Percentiles rank a stretch among this genome's conserved stretches.
Evolutionary conservation across 495 filamentous ascomycete genomes (phyloP).

Genomic region (Podospora pseudoanserina): DNA sequence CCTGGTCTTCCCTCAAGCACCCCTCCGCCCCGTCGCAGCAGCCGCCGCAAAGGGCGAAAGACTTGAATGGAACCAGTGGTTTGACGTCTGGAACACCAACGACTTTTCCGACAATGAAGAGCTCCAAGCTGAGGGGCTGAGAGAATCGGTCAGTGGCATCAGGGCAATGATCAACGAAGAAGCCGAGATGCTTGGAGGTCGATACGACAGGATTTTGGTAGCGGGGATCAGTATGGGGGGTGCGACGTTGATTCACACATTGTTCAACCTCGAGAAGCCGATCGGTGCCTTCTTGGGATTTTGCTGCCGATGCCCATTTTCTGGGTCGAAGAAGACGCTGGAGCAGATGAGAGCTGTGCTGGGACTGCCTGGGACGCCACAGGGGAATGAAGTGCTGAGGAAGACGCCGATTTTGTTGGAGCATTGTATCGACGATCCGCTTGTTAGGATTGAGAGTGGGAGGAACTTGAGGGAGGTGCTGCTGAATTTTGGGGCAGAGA

Average conservation of each 20-base stretch:
- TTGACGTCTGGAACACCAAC: slow-evolving; percentile 38
- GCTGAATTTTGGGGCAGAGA: slow-evolving; percentile 36
- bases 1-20: slow-evolving; percentile 48
- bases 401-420: slow-evolving; percentile 50
- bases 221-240: slow-evolving; percentile 38
- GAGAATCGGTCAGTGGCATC: slow-evolving; percentile 26
- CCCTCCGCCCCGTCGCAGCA: slow-evolving; percentile 13
- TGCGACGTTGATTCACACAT: slow-evolving; percentile 43
- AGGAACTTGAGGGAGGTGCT: slow-evolving; percentile 40
- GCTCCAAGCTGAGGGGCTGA: slow-evolving; percentile 31
- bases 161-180: slow-evolving; percentile 27
- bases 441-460: slow-evolving; percentile 48
- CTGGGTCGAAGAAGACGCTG: slow-evolving; percentile 24
- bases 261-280: slow-evolving; percentile 34
- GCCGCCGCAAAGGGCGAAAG: not conserved
- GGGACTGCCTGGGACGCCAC: slow-evolving; percentile 11
- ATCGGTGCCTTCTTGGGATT: slow-evolving; percentile 52
- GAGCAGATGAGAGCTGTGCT: slow-evolving; percentile 27
- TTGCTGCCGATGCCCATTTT: slow-evolving; percentile 55
- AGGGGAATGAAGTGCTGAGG: slow-evolving; percentile 21
- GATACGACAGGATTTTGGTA: slow-evolving; percentile 34
- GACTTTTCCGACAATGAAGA: slow-evolving; percentile 32
- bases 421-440: slow-evolving; percentile 51
- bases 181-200: slow-evolving; percentile 23
- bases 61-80: slow-evolving; percentile 33